These are phyloP conservation scores for Hypoxylon sp. DNA, from an alignment of 2,329 filamentous ascomycete genomes.

Conservation along the genomic window DNA sequence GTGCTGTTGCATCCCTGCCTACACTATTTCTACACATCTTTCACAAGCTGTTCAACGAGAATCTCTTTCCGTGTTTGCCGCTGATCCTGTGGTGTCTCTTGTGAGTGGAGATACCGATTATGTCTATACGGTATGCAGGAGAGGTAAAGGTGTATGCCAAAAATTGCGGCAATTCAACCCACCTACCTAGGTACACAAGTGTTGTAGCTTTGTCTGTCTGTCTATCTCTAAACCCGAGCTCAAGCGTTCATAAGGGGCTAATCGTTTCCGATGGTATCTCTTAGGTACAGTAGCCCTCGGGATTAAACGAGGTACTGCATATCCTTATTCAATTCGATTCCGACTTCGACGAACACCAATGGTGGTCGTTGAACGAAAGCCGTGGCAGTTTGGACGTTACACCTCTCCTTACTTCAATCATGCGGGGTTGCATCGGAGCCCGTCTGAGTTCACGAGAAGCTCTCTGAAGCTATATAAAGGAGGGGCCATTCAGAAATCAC, in stretches of 20 bases:
- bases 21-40: conserved; percentile 9
- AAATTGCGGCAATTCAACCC: conserved; percentile 13
- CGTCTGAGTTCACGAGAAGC: conserved; percentile 1
- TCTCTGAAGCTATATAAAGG: conserved; percentile 1
- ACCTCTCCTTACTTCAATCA: conserved; percentile 6
- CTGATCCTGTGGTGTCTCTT: conserved; percentile 5
- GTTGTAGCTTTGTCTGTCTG: neutral
- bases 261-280: conserved; percentile 8
- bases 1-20: conserved; percentile 21
- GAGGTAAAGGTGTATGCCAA: conserved; percentile 16
- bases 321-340: conserved; percentile 18
- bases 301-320: neutral
- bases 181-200: neutral
- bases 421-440: conserved; percentile 10
- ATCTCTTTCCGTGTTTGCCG: conserved; percentile 33
- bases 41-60: conserved; percentile 22
- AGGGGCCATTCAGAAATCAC: conserved; percentile 26
- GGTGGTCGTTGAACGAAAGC: conserved; percentile 10
- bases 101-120: conserved; percentile 16
- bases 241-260: neutral
- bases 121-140: conserved; percentile 24
- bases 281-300: conserved; percentile 1
- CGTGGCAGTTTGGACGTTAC: conserved; percentile 24
- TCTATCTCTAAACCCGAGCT: neutral
- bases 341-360: conserved; percentile 34